phyloP scores from a whole-genome alignment of 1,139 yeast species.

The Candida sanyaensis region DNA sequence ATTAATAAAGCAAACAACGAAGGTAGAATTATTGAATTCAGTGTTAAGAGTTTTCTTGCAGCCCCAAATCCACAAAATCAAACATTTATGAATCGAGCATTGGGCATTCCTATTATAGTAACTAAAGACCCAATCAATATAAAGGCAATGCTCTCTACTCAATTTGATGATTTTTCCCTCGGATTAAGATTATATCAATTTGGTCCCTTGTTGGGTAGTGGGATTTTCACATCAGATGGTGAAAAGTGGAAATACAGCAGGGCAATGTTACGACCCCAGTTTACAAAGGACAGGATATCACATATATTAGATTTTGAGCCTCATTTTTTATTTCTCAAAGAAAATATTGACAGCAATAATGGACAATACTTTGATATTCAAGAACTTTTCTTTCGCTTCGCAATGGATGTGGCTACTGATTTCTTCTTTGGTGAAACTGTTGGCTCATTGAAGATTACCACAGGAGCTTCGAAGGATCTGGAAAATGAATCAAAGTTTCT shows the following conservation, averaged over 20 bases:
- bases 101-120: constrained; percentile 19
- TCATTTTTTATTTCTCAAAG: constrained; percentile 38
- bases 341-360: constrained; percentile 26
- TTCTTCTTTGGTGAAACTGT: constrained; percentile 42
- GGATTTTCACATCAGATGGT: constrained; percentile 57
- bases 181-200: constrained; percentile 44
- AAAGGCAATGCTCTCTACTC: constrained; percentile 38
- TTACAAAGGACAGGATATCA: constrained; percentile 51
- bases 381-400: constrained; percentile 35
- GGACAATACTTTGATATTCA: constrained; percentile 35
- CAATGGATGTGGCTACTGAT: constrained; percentile 45
- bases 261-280: constrained; percentile 56
- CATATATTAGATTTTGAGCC: constrained; percentile 46
- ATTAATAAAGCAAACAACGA: constrained; percentile 14
- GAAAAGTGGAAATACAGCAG: constrained; percentile 58
- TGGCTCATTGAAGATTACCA: constrained; percentile 29
- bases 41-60: no score
- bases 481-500: constrained; percentile 25
- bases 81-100: constrained; percentile 17
- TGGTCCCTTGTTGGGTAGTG: constrained; percentile 50
- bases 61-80: constrained; percentile 11
- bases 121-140: constrained; percentile 33
- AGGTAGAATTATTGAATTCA: constrained; percentile 11
- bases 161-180: constrained; percentile 50
- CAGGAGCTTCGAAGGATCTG: constrained; percentile 25